These are phyloP conservation scores for Cercophora sp. DNA, from an alignment of 495 filamentous ascomycete genomes.

Conservation along the genomic window DNA sequence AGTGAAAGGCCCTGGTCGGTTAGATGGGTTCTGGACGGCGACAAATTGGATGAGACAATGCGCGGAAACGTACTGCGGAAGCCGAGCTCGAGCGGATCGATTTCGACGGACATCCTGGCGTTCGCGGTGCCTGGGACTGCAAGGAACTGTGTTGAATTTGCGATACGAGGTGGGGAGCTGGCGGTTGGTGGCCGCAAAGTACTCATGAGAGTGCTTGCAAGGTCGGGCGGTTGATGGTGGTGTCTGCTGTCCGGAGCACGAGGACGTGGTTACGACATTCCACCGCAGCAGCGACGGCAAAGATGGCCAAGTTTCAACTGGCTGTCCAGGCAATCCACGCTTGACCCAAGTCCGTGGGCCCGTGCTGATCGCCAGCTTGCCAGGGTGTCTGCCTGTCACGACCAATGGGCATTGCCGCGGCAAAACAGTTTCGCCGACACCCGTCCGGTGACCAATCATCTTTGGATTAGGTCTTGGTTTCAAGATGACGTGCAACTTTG, in stretches of 20 bases:
- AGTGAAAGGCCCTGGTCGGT: constrained; percentile 77
- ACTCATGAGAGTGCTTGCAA: no score
- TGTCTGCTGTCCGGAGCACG: background rate
- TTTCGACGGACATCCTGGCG: constrained; percentile 81
- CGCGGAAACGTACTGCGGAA: constrained; percentile 72
- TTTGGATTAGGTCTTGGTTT: no score
- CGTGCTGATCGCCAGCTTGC: constrained; percentile 18
- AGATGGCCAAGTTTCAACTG: constrained; percentile 21
- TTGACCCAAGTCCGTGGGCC: constrained; percentile 17
- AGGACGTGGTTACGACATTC: constrained; percentile 27
- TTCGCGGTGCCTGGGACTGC: background rate
- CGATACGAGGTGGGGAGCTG: background rate
- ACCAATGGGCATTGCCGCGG: background rate
- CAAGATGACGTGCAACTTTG: background rate
- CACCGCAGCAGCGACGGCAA: constrained; percentile 25
- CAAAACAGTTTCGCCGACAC: background rate
- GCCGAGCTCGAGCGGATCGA: constrained; percentile 85
- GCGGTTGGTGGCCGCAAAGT: no score
- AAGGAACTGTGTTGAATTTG: background rate
- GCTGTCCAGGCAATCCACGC: background rate
- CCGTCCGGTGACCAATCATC: background rate
- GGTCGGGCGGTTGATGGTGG: constrained; percentile 14
- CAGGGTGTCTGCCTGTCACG: background rate
- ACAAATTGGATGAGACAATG: background rate
- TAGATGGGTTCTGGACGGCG: constrained; percentile 14